phyloP scores from a whole-genome alignment of 257 asterid species.

The Solanum verrucosum region DNA sequence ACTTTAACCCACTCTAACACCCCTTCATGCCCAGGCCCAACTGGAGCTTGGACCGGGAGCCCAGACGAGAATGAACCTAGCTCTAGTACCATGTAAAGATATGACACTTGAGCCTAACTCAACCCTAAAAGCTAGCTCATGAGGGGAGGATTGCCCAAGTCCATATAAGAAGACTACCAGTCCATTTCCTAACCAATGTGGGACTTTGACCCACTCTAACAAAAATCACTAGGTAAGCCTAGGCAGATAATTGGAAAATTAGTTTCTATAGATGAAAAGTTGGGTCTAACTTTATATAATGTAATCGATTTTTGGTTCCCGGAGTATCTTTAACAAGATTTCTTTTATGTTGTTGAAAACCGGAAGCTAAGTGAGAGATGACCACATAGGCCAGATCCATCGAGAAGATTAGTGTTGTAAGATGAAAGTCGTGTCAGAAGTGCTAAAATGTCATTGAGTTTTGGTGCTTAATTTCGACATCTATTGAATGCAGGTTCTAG shows the following conservation, averaged over 20 bases:
- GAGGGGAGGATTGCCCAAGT: background rate
- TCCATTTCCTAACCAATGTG: background rate
- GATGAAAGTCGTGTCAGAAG: background rate
- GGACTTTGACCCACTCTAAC: background rate
- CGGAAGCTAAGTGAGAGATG: background rate
- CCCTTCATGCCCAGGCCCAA: too few relatives aligned
- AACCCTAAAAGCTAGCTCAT: background rate
- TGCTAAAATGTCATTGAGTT: background rate
- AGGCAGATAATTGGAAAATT: background rate
- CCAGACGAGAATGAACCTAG: background rate
- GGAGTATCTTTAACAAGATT: background rate
- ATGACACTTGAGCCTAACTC: background rate
- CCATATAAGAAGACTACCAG: background rate
- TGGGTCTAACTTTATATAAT: background rate
- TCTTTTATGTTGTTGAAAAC: background rate
- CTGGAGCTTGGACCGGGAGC: background rate
- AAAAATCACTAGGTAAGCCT: background rate
- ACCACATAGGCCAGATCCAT: background rate
- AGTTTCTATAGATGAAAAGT: background rate
- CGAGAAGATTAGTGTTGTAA: background rate
- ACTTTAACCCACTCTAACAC: background rate
- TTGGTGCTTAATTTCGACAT: background rate
- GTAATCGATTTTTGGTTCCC: background rate
- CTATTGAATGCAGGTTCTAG: conserved; percentile 49
- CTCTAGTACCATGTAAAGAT: background rate